Percentiles rank a stretch among this genome's conserved stretches.
Conservation (phyloP, 495 filamentous ascomycete genomes). For the Tuber brumale region DNA sequence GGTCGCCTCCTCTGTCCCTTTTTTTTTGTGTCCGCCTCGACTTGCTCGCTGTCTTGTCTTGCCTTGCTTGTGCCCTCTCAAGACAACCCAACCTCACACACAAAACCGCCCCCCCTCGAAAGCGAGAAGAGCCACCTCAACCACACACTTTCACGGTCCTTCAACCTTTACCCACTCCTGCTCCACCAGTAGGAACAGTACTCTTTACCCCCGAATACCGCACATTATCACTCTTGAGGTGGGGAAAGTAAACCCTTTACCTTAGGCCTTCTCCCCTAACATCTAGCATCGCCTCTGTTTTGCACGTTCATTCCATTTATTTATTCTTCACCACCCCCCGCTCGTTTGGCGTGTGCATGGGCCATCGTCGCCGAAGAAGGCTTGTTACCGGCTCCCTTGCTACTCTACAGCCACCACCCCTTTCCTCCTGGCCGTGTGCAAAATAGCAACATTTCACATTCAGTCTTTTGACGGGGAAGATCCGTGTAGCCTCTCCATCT, state of each 20-base stretch:
- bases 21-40: background rate
- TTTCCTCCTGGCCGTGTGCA: constrained; percentile 37
- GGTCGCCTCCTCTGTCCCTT: constrained; percentile 1
- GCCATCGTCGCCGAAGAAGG: constrained; percentile 36
- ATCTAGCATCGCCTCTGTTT: constrained; percentile 24
- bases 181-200: constrained; percentile 1
- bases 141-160: background rate
- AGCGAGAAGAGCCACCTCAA: constrained; percentile 5
- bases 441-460: constrained; percentile 36
- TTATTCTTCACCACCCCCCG: constrained; percentile 21
- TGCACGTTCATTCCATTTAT: constrained; percentile 27
- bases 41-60: background rate
- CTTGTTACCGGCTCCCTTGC: constrained; percentile 37
- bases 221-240: background rate
- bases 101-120: background rate
- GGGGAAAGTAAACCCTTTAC: background rate
- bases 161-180: background rate
- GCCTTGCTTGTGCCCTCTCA: background rate
- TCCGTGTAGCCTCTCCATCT: constrained; percentile 30
- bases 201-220: background rate
- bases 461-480: constrained; percentile 22
- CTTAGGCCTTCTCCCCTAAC: background rate
- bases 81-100: constrained; percentile 2
- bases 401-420: constrained; percentile 30
- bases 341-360: constrained; percentile 39